Evolutionary conservation across 345 rosid genomes (phyloP).

Genomic region (Limnanthes douglasii): DNA sequence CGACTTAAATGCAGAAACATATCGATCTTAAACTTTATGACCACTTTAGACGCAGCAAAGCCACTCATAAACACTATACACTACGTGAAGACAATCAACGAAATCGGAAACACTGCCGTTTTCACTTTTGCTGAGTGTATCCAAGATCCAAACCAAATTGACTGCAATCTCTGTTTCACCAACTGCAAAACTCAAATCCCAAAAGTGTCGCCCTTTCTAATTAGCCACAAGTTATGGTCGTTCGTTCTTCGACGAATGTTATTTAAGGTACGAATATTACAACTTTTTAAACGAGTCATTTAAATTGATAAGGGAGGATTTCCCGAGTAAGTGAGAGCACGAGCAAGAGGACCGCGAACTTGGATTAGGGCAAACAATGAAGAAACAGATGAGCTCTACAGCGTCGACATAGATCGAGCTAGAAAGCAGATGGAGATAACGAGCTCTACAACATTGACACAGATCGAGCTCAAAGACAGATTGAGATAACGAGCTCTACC

Average conservation of each 20-base stretch:
- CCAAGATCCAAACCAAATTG: slow-evolving; percentile 47
- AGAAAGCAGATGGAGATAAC: too few species aligned
- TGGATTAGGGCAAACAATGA: too few species aligned
- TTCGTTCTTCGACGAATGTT: slow-evolving; percentile 60
- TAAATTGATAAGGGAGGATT: too few species aligned
- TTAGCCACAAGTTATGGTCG: slow-evolving; percentile 55
- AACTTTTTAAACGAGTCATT: slow-evolving; percentile 46
- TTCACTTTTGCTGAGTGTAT: slow-evolving; percentile 76
- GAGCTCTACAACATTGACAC: too few species aligned
- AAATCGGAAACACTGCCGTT: slow-evolving; percentile 32
- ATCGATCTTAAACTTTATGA: slow-evolving; percentile 53
- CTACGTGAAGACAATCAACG: slow-evolving; percentile 27
- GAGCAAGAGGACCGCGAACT: too few species aligned
- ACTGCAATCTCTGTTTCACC: slow-evolving; percentile 71
- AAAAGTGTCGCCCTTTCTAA: slow-evolving; percentile 58
- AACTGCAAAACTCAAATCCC: slow-evolving; percentile 60
- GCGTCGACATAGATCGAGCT: too few species aligned
- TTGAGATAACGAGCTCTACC: too few species aligned
- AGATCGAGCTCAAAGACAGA: too few species aligned
- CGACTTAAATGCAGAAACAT: too few species aligned
- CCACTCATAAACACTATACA: slow-evolving; percentile 20
- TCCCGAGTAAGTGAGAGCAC: too few species aligned
- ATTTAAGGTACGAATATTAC: slow-evolving; percentile 64
- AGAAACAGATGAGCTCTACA: too few species aligned
- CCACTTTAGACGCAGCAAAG: slow-evolving; percentile 26